A percentile compares a stretch with the other conserved stretches of the same genome.
phyloP scores from a whole-genome alignment of 108 stramenopile species.

The Asterionellopsis glacialis region DNA sequence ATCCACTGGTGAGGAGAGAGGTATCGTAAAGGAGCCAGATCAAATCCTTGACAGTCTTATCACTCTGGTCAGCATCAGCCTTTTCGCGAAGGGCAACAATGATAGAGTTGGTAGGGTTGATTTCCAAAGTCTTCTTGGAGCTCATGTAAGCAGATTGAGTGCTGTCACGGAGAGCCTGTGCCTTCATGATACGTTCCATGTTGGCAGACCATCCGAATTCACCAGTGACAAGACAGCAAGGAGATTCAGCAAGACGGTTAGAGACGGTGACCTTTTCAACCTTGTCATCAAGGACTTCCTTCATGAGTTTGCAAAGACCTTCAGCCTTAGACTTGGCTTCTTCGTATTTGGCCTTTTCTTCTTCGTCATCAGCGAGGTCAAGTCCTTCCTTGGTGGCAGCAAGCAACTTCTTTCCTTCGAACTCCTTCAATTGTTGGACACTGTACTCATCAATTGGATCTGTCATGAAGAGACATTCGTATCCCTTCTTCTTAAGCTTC shows the following conservation, averaged over 20 bases:
- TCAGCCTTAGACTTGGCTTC: slow-evolving; percentile 98
- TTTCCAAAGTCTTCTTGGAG: slow-evolving; percentile 99
- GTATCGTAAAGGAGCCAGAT: slow-evolving; percentile 99
- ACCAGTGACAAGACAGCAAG: slow-evolving; percentile 98
- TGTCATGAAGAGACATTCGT: slow-evolving; percentile 99
- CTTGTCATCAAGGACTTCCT: slow-evolving; percentile 99
- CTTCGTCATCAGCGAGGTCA: slow-evolving; percentile 90
- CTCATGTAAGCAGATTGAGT: slow-evolving; percentile 98
- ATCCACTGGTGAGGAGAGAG: slow-evolving; percentile 96
- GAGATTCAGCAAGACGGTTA: slow-evolving; percentile 97
- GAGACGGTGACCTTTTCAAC: slow-evolving; percentile 99
- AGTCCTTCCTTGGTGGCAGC: slow-evolving; percentile 99
- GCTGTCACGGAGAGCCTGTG: slow-evolving; percentile 99
- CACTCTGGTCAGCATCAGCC: slow-evolving; percentile 96
- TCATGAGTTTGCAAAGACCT: slow-evolving; percentile 99
- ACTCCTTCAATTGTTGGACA: slow-evolving; percentile 99
- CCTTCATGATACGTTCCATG: slow-evolving; percentile 99
- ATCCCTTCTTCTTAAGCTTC: slow-evolving; percentile 99
- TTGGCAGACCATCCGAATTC: slow-evolving; percentile 99
- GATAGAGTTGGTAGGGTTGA: slow-evolving; percentile 99
- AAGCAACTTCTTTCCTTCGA: slow-evolving; percentile 99
- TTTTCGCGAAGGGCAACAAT: slow-evolving; percentile 97
- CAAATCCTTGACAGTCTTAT: slow-evolving; percentile 99
- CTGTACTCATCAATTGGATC: slow-evolving; percentile 99
- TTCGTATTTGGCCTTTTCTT: slow-evolving; percentile 98